Evolutionary conservation across 495 filamentous ascomycete species (phyloP).

Genomic region (Daldinia concentrica): DNA sequence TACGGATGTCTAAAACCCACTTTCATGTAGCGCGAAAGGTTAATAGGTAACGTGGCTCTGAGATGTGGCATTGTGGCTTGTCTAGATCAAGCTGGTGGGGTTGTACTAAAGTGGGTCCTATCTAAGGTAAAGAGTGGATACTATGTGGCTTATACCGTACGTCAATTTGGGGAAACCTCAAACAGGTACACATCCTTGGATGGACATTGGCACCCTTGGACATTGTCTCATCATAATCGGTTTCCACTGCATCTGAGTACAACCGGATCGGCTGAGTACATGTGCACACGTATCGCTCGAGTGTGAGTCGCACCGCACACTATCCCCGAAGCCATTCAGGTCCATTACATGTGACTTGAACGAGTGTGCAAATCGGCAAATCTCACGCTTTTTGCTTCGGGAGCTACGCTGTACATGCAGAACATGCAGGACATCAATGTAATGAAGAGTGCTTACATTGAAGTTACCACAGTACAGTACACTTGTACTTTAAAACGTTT

Average conservation of each 20-base stretch:
- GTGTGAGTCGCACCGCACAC: constrained; percentile 40
- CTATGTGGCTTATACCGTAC: constrained; percentile 29
- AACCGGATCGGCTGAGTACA: constrained; percentile 45
- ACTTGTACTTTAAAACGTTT: constrained; percentile 37
- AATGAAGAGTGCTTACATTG: constrained; percentile 8
- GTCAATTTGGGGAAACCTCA: constrained; percentile 38
- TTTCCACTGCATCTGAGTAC: constrained; percentile 43
- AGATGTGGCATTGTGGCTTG: constrained; percentile 6
- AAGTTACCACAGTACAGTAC: constrained; percentile 2
- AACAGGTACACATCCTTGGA: constrained; percentile 33
- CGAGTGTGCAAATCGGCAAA: constrained; percentile 42
- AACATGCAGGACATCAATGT: not conserved
- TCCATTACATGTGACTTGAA: constrained; percentile 40
- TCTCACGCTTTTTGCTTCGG: constrained; percentile 30
- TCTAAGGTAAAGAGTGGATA: not conserved
- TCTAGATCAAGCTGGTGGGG: not conserved
- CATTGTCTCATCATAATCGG: constrained; percentile 44
- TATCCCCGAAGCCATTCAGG: constrained; percentile 39
- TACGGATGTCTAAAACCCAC: constrained; percentile 1
- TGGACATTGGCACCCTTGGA: not conserved
- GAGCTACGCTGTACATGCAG: not conserved
- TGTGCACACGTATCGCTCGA: constrained; percentile 47
- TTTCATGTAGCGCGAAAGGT: not conserved
- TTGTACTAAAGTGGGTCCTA: constrained; percentile 1
- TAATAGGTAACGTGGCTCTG: not conserved